Evolutionary conservation across 352 stramenopile species (phyloP), one percentile per base, ranked within the genome.

Genomic region (Globisporangium canariense): DNA sequence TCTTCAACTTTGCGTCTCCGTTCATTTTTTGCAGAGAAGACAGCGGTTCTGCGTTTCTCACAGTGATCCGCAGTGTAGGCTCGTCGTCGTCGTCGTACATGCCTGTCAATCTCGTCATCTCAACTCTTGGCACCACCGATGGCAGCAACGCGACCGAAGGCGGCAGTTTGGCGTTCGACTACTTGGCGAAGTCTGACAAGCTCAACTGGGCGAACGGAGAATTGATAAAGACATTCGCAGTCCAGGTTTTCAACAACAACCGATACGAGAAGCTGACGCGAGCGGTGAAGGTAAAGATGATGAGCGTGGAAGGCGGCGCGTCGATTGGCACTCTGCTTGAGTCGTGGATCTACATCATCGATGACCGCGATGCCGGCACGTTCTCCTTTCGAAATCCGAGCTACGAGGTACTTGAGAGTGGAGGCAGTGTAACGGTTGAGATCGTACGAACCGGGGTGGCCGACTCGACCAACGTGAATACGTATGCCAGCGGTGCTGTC

Each of bases 241-340:
- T 92, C 32, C 86, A 79, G 45, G 50, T 92, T 4, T 90, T 90
- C 58, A 92, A 92, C 66, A 92, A 90, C 65, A 73, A 78, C 1
- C 71, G 68, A 36, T 90, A 92, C 67, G 64, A 92, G 30, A 49
- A 76, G 13, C 32, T 61, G 4, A 69, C 79, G 6, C 63, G 79
- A 53, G 66, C 80, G 2, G 73, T 92, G 51, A 83, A 86, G 64
- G 71, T 92, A 32, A 67, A 51, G 10, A 75, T 92, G 62, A 56
- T 65, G 13, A 75, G 60, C 1, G 83, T 88, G 9, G 71, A 71
- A 47, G 83, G 83, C 30, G 83, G 83, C 5, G 83, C 83, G 2
- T 71, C 65, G 16, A 90, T 90, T 50, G 79, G 78, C 16, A 1
- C 65, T 4, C 63, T 75, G 53, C 58, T 57, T 2, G 72, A 86